These are phyloP conservation scores for Kodamaea leandrae DNA, from an alignment of 805 yeast species.

Conservation along the genomic window DNA sequence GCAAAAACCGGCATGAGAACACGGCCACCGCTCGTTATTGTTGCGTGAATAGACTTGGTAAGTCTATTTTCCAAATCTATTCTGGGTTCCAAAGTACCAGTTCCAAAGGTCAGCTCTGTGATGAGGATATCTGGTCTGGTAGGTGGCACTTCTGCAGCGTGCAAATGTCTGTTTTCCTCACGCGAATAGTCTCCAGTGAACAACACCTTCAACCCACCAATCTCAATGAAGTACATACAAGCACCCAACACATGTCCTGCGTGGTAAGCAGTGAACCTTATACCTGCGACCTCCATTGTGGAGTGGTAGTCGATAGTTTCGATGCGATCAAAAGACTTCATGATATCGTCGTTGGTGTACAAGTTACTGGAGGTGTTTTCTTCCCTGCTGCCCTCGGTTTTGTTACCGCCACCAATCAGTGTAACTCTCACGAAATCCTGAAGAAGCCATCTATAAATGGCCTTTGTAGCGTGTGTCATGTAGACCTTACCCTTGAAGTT, in stretches of 20 bases:
- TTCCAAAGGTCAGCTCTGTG: slow-evolving; percentile 96
- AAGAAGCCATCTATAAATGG: slow-evolving; percentile 92
- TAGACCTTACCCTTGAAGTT: slow-evolving; percentile 92
- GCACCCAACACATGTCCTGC: slow-evolving; percentile 99
- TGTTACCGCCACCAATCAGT: slow-evolving; percentile 49
- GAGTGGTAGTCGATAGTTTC: slow-evolving; percentile 96
- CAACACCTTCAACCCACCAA: slow-evolving; percentile 83
- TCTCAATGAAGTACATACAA: slow-evolving; percentile 94
- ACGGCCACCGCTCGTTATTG: slow-evolving; percentile 84
- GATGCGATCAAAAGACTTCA: slow-evolving; percentile 81
- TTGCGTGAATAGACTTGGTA: slow-evolving; percentile 78
- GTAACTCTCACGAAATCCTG: slow-evolving; percentile 94
- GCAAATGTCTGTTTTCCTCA: slow-evolving; percentile 92
- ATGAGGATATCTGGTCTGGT: slow-evolving; percentile 82
- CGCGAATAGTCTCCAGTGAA: slow-evolving; percentile 98
- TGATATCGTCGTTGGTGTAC: slow-evolving; percentile 87
- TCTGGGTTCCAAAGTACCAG: slow-evolving; percentile 94
- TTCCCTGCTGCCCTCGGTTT: slow-evolving; percentile 18
- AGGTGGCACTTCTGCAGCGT: slow-evolving; percentile 92
- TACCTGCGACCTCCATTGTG: slow-evolving; percentile 90
- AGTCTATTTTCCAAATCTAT: slow-evolving; percentile 78
- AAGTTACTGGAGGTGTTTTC: slow-evolving; percentile 43
- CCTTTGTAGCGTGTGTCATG: slow-evolving; percentile 99
- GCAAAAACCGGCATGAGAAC: slow-evolving; percentile 94
- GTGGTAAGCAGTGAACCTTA: slow-evolving; percentile 94